Evolutionary conservation across 2,329 filamentous ascomycete species (phyloP).

Genomic region (Botrytis porri): DNA sequence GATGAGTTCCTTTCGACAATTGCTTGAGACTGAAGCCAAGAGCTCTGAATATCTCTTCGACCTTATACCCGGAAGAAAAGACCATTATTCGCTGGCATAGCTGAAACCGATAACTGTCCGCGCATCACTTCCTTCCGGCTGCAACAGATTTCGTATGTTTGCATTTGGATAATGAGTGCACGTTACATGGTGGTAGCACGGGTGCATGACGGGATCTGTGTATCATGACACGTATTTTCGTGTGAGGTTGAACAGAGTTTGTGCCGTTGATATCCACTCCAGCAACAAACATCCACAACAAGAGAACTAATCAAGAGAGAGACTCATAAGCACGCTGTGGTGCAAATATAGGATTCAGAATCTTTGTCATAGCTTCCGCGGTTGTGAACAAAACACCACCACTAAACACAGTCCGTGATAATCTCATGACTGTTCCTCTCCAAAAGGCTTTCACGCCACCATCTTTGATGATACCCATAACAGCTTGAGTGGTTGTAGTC

Average conservation of each 20-base stretch:
- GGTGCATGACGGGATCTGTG: neutral
- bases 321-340: neutral
- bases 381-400: constrained; percentile 46
- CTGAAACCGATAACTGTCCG: neutral
- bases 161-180: neutral
- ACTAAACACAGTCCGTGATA: constrained; percentile 61
- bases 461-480: constrained; percentile 52
- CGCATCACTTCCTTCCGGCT: neutral
- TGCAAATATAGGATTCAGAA: constrained; percentile 24
- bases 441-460: constrained; percentile 60
- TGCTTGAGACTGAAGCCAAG: neutral
- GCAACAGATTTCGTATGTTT: neutral
- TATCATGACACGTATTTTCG: constrained; percentile 8
- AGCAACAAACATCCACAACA: neutral
- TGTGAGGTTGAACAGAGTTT: neutral
- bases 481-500: constrained; percentile 55
- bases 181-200: neutral
- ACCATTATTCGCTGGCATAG: neutral
- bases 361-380: constrained; percentile 25
- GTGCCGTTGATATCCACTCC: constrained; percentile 2
- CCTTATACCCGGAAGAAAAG: neutral
- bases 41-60: neutral
- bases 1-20: neutral
- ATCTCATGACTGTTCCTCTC: constrained; percentile 65
- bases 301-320: neutral